phyloP scores from a whole-genome alignment of 768 basidiomycete species.

The Sutorius australiensis region DNA sequence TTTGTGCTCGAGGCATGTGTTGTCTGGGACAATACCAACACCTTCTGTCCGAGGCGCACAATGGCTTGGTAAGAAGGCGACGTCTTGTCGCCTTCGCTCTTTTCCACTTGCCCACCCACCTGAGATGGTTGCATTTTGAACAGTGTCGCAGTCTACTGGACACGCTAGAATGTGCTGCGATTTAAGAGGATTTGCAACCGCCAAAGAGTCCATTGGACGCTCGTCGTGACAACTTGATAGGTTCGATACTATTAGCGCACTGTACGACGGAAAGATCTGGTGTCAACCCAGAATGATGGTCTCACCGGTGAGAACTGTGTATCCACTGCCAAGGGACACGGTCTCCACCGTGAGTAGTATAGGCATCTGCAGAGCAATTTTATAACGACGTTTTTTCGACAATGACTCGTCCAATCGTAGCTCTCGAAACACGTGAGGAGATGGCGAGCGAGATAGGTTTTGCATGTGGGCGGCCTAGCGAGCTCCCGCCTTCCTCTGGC shows the following conservation, averaged over 20 bases:
- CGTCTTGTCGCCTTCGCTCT: constrained; percentile 5
- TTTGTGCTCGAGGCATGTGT: constrained; percentile 3
- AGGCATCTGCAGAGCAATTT: background rate
- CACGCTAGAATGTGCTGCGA: no score
- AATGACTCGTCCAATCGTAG: no score
- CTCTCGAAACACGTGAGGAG: no score
- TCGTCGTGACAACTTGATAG: no score
- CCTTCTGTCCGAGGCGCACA: background rate
- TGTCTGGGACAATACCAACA: background rate
- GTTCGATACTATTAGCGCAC: background rate
- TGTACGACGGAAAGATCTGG: background rate
- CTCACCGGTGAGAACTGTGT: background rate
- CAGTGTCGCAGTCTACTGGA: constrained; percentile 14
- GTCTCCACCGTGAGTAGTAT: background rate
- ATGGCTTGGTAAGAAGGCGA: constrained; percentile 10
- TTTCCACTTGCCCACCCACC: constrained; percentile 9
- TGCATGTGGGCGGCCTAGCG: no score
- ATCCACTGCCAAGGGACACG: background rate
- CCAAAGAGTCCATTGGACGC: background rate
- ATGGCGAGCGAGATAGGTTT: no score
- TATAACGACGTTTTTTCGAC: no score
- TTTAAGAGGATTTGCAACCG: background rate
- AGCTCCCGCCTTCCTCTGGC: no score
- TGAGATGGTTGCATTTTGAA: constrained; percentile 14
- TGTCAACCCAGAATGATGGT: background rate